Evolutionary conservation across 805 yeast species (phyloP).

Genomic region (Sugiyamaella valdiviana): DNA sequence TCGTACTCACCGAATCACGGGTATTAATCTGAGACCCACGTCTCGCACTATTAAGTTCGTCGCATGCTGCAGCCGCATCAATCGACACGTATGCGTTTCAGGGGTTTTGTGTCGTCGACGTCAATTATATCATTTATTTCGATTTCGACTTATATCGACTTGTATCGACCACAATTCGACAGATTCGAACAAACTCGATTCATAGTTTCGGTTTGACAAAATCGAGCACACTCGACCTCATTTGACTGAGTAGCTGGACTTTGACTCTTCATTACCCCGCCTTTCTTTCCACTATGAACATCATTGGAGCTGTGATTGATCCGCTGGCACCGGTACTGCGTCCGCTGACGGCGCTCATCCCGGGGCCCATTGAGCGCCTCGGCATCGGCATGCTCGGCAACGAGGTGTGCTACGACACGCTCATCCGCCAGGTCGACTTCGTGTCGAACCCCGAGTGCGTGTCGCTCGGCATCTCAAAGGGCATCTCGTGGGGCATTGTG

Average conservation of each 20-base stretch:
- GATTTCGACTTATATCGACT: too few relatives aligned
- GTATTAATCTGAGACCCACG: background rate
- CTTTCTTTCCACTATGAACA: background rate
- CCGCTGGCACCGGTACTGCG: conserved; percentile 16
- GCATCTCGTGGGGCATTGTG: conserved; percentile 35
- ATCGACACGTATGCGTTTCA: background rate
- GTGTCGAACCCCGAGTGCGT: conserved; percentile 25
- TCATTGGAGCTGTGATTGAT: conserved; percentile 7
- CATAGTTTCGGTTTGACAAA: too few relatives aligned
- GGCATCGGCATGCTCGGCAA: conserved; percentile 22
- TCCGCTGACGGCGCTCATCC: conserved; percentile 17
- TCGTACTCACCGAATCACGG: background rate
- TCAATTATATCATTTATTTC: too few relatives aligned
- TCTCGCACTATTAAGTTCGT: background rate
- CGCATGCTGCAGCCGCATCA: background rate
- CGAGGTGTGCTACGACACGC: conserved; percentile 20
- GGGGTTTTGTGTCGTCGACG: background rate
- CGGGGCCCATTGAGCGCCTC: conserved; percentile 22
- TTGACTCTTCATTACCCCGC: background rate
- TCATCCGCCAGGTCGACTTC: conserved; percentile 23
- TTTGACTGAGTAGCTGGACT: background rate
- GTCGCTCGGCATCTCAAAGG: conserved; percentile 30
- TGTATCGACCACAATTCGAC: too few relatives aligned
- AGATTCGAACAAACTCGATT: too few relatives aligned
- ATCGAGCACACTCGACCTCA: too few relatives aligned